These are phyloP conservation scores for Pyrenochaeta sp. DNA, from an alignment of 2,329 filamentous ascomycete genomes.

Conservation along the genomic window DNA sequence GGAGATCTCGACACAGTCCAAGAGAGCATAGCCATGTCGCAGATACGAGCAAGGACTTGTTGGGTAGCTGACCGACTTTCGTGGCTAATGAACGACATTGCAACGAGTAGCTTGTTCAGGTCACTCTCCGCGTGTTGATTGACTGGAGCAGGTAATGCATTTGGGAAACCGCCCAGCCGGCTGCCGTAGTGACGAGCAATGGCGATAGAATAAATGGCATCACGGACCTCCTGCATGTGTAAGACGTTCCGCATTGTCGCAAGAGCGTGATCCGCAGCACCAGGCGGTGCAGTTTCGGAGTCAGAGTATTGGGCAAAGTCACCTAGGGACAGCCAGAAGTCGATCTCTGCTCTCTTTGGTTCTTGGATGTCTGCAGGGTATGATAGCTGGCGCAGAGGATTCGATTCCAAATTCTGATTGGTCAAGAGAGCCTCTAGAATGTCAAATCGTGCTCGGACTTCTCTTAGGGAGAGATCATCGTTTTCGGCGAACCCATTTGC, in stretches of 20 bases:
- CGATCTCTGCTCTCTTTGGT: constrained; percentile 62
- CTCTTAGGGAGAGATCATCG: constrained; percentile 69
- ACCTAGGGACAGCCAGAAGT: constrained; percentile 84
- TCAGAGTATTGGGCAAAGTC: constrained; percentile 73
- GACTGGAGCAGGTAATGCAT: constrained; percentile 42
- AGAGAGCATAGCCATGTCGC: constrained; percentile 58
- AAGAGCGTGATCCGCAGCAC: constrained; percentile 72
- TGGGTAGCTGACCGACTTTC: constrained; percentile 56
- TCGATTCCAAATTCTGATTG: constrained; percentile 70
- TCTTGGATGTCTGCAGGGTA: constrained; percentile 55
- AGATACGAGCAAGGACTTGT: constrained; percentile 59
- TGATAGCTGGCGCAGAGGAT: constrained; percentile 64
- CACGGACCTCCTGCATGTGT: constrained; percentile 83
- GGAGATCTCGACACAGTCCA: constrained; percentile 49
- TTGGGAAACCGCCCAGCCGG: constrained; percentile 58
- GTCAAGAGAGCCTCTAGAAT: constrained; percentile 81
- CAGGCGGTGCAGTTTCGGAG: constrained; percentile 65
- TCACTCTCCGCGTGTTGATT: constrained; percentile 47
- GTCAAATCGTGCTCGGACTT: constrained; percentile 71
- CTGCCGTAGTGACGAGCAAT: constrained; percentile 78
- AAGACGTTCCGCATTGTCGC: constrained; percentile 73
- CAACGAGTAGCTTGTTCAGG: constrained; percentile 57
- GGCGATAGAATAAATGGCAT: constrained; percentile 89
- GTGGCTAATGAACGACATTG: constrained; percentile 58
- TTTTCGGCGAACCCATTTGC: constrained; percentile 38